Evolutionary conservation across 805 yeast genomes (phyloP).

Genomic region (Saccharomyces eubayanus): DNA sequence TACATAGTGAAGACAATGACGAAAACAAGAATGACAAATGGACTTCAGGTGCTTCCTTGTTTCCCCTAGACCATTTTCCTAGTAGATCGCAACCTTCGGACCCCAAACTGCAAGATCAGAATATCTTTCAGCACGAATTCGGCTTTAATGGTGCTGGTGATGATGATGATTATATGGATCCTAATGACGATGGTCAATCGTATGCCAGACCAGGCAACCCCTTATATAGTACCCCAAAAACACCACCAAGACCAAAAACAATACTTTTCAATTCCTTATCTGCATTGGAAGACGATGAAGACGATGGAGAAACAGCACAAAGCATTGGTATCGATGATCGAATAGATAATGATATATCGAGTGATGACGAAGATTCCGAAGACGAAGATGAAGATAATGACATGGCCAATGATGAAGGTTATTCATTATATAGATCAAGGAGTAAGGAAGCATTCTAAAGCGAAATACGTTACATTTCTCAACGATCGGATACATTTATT

Average conservation of each 20-base stretch:
- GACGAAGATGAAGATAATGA: conserved; percentile 16
- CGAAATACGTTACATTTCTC: background rate
- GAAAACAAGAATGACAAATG: conserved; percentile 16
- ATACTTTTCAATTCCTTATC: conserved; percentile 4
- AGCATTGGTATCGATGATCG: conserved; percentile 1
- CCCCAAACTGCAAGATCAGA: conserved; percentile 10
- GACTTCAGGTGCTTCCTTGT: background rate
- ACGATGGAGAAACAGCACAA: background rate
- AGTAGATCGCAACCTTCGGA: conserved; percentile 12
- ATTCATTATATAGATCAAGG: background rate
- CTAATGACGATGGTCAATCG: conserved; percentile 73
- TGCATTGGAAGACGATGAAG: background rate
- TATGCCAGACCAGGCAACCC: conserved; percentile 57
- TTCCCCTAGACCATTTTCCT: background rate
- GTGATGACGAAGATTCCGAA: conserved; percentile 12
- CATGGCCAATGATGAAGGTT: conserved; percentile 10
- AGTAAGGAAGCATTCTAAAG: background rate
- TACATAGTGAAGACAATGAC: conserved; percentile 4
- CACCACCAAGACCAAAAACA: conserved; percentile 28
- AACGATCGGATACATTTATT: background rate
- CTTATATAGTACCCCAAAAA: conserved; percentile 38
- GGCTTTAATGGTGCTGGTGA: conserved; percentile 35
- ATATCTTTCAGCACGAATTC: conserved; percentile 39
- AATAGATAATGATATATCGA: conserved; percentile 6
- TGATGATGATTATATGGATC: conserved; percentile 68